Evolutionary conservation across 805 yeast species (phyloP).

Genomic region (Lipomyces sp.): DNA sequence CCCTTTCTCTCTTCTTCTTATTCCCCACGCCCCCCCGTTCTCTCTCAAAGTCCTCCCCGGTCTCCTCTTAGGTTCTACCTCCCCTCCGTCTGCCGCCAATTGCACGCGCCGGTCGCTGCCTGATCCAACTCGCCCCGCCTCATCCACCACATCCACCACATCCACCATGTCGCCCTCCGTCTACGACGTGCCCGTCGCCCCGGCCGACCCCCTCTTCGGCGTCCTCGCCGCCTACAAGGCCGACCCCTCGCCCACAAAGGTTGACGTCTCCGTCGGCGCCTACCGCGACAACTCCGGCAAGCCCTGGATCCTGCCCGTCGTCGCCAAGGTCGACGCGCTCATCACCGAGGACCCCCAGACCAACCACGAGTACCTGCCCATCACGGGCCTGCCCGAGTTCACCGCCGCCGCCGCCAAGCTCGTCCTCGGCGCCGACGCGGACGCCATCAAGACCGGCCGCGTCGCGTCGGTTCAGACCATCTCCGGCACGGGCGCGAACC

Average conservation of each 20-base stretch:
- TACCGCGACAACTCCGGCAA: conserved; percentile 66
- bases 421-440: conserved; percentile 63
- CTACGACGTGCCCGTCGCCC: conserved; percentile 32
- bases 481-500: conserved; percentile 90
- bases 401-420: conserved; percentile 63
- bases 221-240: conserved; percentile 36
- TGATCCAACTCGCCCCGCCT: neutral
- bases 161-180: conserved; percentile 11
- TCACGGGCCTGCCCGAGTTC: conserved; percentile 69
- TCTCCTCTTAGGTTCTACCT: neutral
- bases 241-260: conserved; percentile 50
- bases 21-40: too few relatives aligned
- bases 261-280: conserved; percentile 83
- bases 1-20: too few relatives aligned
- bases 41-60: too few relatives aligned
- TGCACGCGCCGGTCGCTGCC: neutral
- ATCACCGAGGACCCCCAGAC: conserved; percentile 61
- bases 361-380: conserved; percentile 88
- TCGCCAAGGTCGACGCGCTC: conserved; percentile 61
- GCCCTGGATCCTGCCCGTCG: conserved; percentile 72
- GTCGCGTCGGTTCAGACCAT: conserved; percentile 67
- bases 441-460: conserved; percentile 40
- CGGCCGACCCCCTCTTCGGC: conserved; percentile 33
- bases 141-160: neutral
- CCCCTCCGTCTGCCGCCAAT: neutral